A percentile compares a stretch with the other conserved stretches of the same genome.
Conservation (phyloP, 176 grass and related monocot species). For the Bolboschoenus planiculmis region DNA sequence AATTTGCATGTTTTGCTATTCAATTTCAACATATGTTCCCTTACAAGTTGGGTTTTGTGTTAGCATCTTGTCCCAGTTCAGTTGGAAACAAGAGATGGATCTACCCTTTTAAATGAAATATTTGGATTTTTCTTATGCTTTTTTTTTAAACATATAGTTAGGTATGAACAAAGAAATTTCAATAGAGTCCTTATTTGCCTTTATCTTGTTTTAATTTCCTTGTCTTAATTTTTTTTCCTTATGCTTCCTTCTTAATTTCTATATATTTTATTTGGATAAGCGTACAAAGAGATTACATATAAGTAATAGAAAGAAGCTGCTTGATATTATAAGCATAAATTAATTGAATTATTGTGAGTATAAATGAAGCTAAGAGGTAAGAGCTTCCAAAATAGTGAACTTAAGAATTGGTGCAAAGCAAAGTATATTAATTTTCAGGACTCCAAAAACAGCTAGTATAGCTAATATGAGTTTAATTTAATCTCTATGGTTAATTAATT, state of each 20-base stretch:
- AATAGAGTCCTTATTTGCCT: background rate
- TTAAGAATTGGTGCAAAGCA: background rate
- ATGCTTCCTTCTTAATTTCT: background rate
- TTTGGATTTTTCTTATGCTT: background rate
- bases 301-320: background rate
- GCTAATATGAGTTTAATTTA: background rate
- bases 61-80: background rate
- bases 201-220: background rate
- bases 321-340: background rate
- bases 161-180: background rate
- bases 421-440: too few species aligned
- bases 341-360: background rate
- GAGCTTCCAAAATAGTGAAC: background rate
- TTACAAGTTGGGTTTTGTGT: background rate
- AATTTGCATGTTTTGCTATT: background rate
- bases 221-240: background rate
- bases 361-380: background rate
- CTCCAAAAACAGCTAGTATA: background rate
- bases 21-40: background rate
- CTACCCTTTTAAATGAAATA: background rate
- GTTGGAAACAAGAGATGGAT: background rate
- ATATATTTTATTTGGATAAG: background rate
- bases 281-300: background rate
- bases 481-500: background rate
- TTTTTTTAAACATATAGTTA: background rate